Evolutionary conservation across 2,329 filamentous ascomycete species (phyloP), one percentile per base, ranked within the genome.

Genomic region (Aspergillus thermomutatus): DNA sequence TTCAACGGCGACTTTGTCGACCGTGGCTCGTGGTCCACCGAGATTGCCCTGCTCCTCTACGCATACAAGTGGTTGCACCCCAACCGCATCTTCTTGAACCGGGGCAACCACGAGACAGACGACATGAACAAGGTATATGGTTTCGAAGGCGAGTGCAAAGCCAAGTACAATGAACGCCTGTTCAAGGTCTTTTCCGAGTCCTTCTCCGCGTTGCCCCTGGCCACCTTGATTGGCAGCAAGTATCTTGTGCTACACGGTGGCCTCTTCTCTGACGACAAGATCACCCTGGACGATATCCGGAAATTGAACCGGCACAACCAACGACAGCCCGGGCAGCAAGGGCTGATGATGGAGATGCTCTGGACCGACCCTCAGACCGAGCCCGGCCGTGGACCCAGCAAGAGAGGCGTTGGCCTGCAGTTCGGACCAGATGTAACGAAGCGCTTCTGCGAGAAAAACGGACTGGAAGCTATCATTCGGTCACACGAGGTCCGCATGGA

Each of bases 261-360:
- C 64, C 83, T 97, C 49, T 97, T 97, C 82, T 97, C 93, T 1
- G 78, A 97, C 70, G 94, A 99, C 76, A 94, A 90, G 65, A 83
- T 93, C 61, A 92, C 90, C 0, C 79, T 99, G 52, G 91, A 97
- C 64, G 93, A 99, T 71, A 95, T 99, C 65, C 86, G 94, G 64
- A 95, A 96, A 77, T 81, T 97, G 56, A 88, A 97, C 76, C 83
- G 93, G 63, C 92, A 97, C 77, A 87, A 85, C 72, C 94, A 97
- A 77, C 84, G 91, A 60, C 93, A 97, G 69, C 93, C 94, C 2
- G 94, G 94, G 31, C 94, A 99, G 74, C 80, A 89, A 50, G 94
- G 94, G 14, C 79, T 99, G 67, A 99, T 99, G 94, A 99, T 99
- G 94, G 94, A 99, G 77, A 99, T 99, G 94, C 84, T 99, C 49